Conservation (phyloP, 2,329 filamentous ascomycete genomes). For the Calonectria crousiana region DNA sequence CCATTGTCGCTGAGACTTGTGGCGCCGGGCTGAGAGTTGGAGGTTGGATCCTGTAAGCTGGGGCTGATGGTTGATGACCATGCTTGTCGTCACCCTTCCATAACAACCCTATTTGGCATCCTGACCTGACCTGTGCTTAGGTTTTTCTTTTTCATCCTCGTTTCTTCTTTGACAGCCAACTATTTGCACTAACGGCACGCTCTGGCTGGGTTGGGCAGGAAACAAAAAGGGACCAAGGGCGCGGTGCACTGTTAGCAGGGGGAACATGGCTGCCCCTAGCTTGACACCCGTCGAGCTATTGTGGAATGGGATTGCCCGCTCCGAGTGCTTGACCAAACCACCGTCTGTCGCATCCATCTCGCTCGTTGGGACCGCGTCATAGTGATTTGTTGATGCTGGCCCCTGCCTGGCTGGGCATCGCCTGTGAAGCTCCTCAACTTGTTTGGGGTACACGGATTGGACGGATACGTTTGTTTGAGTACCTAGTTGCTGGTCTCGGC, state of each 20-base stretch:
- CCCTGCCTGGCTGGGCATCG: slow-evolving; percentile 7
- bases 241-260: slow-evolving; percentile 24
- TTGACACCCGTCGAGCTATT: slow-evolving; percentile 27
- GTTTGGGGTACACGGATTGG: background rate
- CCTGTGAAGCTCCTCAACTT: slow-evolving; percentile 7
- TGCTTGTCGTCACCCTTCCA: background rate
- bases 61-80: background rate
- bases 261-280: slow-evolving; percentile 23
- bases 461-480: background rate
- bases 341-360: slow-evolving; percentile 1
- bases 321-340: slow-evolving; percentile 32
- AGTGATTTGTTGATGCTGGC: background rate
- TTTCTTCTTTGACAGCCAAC: background rate
- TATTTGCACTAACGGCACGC: slow-evolving; percentile 15
- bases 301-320: slow-evolving; percentile 40
- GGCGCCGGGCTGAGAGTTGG: slow-evolving; percentile 9
- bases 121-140: slow-evolving; percentile 22
- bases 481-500: slow-evolving; percentile 22
- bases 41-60: slow-evolving; percentile 2
- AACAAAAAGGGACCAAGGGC: slow-evolving; percentile 13
- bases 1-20: slow-evolving; percentile 19
- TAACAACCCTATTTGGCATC: background rate
- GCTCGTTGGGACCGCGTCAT: slow-evolving; percentile 1
- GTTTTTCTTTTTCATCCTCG: slow-evolving; percentile 11
- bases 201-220: slow-evolving; percentile 4